Percentiles rank a stretch among this genome's conserved stretches.
Evolutionary conservation across 805 yeast species (phyloP).

Genomic region (Candida coquimbonensis): DNA sequence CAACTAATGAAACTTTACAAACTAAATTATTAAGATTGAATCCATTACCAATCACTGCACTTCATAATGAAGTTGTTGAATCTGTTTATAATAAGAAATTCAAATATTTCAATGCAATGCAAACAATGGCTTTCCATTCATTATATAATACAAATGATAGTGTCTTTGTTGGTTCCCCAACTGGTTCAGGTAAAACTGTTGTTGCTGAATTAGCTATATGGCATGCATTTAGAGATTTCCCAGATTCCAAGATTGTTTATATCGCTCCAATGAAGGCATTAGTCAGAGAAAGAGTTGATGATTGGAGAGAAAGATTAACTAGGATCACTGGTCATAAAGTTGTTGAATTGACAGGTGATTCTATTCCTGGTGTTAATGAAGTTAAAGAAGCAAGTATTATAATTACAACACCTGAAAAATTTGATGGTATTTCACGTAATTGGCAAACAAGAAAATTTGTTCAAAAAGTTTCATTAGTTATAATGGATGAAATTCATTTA

Average conservation of each 20-base stretch:
- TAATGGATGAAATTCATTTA: conserved; percentile 94
- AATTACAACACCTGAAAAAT: conserved; percentile 92
- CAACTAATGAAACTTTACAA: conserved; percentile 78
- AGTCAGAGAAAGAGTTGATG: conserved; percentile 95
- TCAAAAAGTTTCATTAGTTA: conserved; percentile 74
- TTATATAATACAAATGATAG: conserved; percentile 72
- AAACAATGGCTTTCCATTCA: conserved; percentile 92
- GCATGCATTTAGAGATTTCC: conserved; percentile 85
- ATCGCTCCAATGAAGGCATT: conserved; percentile 92
- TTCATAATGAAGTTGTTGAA: conserved; percentile 63
- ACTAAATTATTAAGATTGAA: conserved; percentile 75
- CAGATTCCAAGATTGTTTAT: conserved; percentile 84
- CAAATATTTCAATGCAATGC: conserved; percentile 95
- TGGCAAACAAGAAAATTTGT: conserved; percentile 83
- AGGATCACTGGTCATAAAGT: conserved; percentile 86
- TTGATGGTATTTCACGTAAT: conserved; percentile 97
- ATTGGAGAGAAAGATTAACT: conserved; percentile 67
- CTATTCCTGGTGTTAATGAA: conserved; percentile 80
- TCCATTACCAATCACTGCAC: conserved; percentile 79
- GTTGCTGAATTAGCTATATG: conserved; percentile 96
- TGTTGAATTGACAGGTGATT: conserved; percentile 88
- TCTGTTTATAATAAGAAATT: conserved; percentile 60
- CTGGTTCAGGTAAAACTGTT: conserved; percentile 97
- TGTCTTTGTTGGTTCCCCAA: conserved; percentile 94
- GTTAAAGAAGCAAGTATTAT: conserved; percentile 77